Percentiles rank a stretch among this genome's conserved stretches.
These are phyloP conservation scores for Pseudevernia furfuracea DNA, from an alignment of 495 filamentous ascomycete genomes.

Conservation along the genomic window DNA sequence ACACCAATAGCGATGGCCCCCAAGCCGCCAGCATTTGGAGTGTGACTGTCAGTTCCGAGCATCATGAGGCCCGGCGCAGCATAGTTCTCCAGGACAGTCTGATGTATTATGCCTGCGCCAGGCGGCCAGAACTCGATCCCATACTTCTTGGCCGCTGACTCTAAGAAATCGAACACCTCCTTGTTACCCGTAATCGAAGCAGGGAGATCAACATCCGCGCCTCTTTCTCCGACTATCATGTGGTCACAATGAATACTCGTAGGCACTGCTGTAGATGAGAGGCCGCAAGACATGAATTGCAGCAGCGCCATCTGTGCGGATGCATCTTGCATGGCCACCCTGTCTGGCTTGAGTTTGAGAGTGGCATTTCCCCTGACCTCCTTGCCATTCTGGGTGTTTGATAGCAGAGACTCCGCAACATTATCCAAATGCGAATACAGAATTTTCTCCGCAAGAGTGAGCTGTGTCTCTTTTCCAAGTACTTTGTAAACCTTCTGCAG, in stretches of 20 bases:
- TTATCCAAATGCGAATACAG: slow-evolving; percentile 91
- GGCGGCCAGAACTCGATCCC: slow-evolving; percentile 99
- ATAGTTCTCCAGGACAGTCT: slow-evolving; percentile 97
- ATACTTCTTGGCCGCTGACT: slow-evolving; percentile 89
- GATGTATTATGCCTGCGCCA: slow-evolving; percentile 98
- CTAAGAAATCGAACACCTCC: slow-evolving; percentile 95
- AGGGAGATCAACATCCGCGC: slow-evolving; percentile 81
- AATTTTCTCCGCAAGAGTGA: slow-evolving; percentile 95
- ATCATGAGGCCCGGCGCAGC: slow-evolving; percentile 97
- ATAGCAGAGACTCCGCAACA: slow-evolving; percentile 73
- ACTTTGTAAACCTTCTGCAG: slow-evolving; percentile 62
- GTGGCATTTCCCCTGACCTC: slow-evolving; percentile 80
- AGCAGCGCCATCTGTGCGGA: slow-evolving; percentile 96
- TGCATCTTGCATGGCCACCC: slow-evolving; percentile 98
- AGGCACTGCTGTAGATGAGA: slow-evolving; percentile 86
- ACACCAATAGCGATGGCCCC: slow-evolving; percentile 96
- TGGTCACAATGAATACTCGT: slow-evolving; percentile 99
- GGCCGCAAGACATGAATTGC: slow-evolving; percentile 96
- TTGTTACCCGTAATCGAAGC: slow-evolving; percentile 84
- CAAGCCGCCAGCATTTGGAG: slow-evolving; percentile 89
- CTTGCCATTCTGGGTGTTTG: slow-evolving; percentile 70
- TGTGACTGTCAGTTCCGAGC: slow-evolving; percentile 98
- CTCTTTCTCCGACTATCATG: slow-evolving; percentile 91
- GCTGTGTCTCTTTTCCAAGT: slow-evolving; percentile 53
- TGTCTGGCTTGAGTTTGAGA: slow-evolving; percentile 94